A percentile compares a stretch with the other conserved stretches of the same genome.
These are phyloP conservation scores for Trichoderma atrobrunneum DNA, from an alignment of 2,329 filamentous ascomycete species.

Conservation along the genomic window DNA sequence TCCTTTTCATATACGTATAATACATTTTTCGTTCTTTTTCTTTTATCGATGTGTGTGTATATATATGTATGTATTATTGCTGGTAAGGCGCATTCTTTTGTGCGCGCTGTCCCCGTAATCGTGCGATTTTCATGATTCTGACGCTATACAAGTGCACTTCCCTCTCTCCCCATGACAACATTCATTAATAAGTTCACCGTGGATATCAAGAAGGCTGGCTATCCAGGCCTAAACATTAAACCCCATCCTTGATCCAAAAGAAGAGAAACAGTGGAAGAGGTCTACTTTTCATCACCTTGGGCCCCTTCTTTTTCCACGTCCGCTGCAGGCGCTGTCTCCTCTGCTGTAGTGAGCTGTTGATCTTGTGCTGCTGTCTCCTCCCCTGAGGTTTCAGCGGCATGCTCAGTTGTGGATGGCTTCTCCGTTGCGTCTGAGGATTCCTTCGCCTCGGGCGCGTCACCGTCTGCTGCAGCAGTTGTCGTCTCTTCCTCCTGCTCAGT, in stretches of 20 bases:
- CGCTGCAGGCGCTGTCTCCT: not conserved
- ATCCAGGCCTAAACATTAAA: not conserved
- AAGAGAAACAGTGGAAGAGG: not conserved
- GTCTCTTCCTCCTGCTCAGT: not conserved
- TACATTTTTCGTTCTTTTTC: not conserved
- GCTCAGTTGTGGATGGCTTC: not conserved
- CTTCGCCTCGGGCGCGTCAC: not conserved
- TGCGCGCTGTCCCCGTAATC: not conserved
- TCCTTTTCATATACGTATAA: not conserved
- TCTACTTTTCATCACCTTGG: conserved; percentile 1
- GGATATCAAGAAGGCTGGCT: not conserved
- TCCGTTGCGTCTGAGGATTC: conserved; percentile 7
- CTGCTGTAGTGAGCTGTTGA: not conserved
- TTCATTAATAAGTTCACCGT: not conserved
- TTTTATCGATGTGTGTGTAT: not conserved
- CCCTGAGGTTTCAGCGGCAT: not conserved
- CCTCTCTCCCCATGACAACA: not conserved
- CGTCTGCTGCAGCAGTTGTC: not conserved
- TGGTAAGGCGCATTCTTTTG: not conserved
- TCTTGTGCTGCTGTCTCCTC: not conserved
- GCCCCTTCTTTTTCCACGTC: not conserved
- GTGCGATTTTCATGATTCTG: not conserved
- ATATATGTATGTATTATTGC: not conserved
- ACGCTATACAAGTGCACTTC: not conserved
- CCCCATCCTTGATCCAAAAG: not conserved